phyloP scores from a whole-genome alignment of 129 eudicot genomes.

The Rutidosis leptorrhynchoides region DNA sequence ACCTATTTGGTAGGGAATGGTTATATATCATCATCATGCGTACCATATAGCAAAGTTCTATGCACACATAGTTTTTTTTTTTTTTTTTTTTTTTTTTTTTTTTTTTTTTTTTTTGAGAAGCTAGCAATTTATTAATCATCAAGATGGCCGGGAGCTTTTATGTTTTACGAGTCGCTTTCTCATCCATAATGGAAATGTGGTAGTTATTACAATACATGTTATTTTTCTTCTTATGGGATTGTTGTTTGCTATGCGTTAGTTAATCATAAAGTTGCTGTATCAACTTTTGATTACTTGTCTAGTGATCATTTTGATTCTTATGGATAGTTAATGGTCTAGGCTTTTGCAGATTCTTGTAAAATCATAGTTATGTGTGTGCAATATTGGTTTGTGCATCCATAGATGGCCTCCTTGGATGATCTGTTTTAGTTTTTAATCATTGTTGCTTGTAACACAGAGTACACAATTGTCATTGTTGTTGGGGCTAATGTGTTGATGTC shows the following conservation, averaged over 20 bases:
- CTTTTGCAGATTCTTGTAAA: not conserved
- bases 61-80: too few relatives aligned
- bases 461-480: too few relatives aligned
- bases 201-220: not conserved
- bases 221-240: constrained; percentile 1
- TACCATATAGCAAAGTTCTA: too few relatives aligned
- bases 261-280: constrained; percentile 17
- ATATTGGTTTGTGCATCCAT: not conserved
- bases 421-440: too few relatives aligned
- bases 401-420: too few relatives aligned
- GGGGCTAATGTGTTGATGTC: too few relatives aligned
- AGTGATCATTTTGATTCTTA: constrained; percentile 18
- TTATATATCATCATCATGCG: too few relatives aligned
- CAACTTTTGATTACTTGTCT: constrained; percentile 16
- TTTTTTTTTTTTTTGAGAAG: too few relatives aligned
- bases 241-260: constrained; percentile 18
- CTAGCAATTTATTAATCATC: too few relatives aligned
- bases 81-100: too few relatives aligned
- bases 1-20: too few relatives aligned
- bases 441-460: too few relatives aligned
- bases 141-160: constrained; percentile 40
- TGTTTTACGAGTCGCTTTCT: constrained; percentile 34
- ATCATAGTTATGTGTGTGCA: not conserved
- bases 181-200: constrained; percentile 14
- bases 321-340: constrained; percentile 16